Conservation (phyloP, 2,329 filamentous ascomycete species). For the Dothistroma septosporum region DNA sequence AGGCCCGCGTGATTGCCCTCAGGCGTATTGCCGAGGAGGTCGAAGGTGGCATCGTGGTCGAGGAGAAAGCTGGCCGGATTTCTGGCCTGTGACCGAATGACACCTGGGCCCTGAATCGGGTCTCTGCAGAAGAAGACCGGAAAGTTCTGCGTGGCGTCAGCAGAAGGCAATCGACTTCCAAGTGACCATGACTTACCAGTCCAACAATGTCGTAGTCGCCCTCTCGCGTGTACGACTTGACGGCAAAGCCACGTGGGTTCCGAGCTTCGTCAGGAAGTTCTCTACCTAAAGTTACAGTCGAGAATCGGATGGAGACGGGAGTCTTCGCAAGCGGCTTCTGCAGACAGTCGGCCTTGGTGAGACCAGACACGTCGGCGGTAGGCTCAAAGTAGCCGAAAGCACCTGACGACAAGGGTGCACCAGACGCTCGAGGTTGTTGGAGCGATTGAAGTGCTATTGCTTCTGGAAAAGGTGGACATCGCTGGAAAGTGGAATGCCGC, state of each 20-base stretch:
- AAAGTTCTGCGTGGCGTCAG: not conserved
- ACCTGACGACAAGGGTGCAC: not conserved
- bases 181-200: not conserved
- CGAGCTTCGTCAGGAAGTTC: not conserved
- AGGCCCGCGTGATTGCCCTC: not conserved
- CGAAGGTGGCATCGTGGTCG: not conserved
- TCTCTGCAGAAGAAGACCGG: not conserved
- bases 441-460: slow-evolving; percentile 55
- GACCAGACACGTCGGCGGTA: not conserved
- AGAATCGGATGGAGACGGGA: not conserved
- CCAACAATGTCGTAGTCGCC: not conserved
- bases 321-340: not conserved
- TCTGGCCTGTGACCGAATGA: not conserved
- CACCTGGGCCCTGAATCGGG: not conserved
- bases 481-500: slow-evolving; percentile 49
- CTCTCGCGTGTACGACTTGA: not conserved
- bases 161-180: not conserved
- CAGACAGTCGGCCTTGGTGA: not conserved
- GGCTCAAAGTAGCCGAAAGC: not conserved
- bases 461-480: slow-evolving; percentile 53
- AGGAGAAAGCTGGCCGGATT: not conserved
- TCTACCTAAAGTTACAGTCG: not conserved
- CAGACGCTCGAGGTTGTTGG: slow-evolving; percentile 15
- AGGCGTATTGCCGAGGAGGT: not conserved
- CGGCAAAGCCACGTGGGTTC: not conserved